phyloP scores from a whole-genome alignment of 2,329 filamentous ascomycete species.

The Calonectria crousiana region DNA sequence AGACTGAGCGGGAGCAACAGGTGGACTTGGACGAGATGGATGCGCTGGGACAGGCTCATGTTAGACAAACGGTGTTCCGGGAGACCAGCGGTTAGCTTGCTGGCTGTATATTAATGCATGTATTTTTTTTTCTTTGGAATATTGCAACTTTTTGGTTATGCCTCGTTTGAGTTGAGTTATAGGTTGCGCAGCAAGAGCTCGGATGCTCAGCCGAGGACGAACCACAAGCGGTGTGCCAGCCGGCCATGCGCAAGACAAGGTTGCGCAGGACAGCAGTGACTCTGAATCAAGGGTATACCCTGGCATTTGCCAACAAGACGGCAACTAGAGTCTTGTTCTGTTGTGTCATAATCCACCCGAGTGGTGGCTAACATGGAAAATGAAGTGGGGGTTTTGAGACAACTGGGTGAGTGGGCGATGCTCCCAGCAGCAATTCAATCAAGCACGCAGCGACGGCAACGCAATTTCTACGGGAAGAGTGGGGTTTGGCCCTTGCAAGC shows the following conservation, averaged over 20 bases:
- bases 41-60: conserved; percentile 10
- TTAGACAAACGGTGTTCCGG: conserved; percentile 26
- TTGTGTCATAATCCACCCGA: neutral
- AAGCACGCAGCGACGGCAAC: neutral
- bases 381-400: conserved; percentile 1
- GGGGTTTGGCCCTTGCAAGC: neutral
- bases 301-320: neutral
- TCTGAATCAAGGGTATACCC: neutral
- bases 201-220: neutral
- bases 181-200: neutral
- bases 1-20: neutral
- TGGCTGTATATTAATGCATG: conserved; percentile 27
- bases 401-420: neutral
- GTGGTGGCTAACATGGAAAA: neutral
- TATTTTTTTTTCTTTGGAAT: conserved; percentile 16
- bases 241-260: neutral
- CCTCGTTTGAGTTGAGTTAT: neutral
- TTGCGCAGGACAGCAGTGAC: neutral
- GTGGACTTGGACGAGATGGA: neutral
- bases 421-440: neutral
- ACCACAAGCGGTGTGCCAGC: neutral
- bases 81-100: conserved; percentile 8
- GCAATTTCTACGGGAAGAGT: neutral
- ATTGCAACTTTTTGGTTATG: neutral
- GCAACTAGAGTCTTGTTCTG: neutral